phyloP scores from a whole-genome alignment of 257 asterid genomes.

The Solanum appendiculatum region DNA sequence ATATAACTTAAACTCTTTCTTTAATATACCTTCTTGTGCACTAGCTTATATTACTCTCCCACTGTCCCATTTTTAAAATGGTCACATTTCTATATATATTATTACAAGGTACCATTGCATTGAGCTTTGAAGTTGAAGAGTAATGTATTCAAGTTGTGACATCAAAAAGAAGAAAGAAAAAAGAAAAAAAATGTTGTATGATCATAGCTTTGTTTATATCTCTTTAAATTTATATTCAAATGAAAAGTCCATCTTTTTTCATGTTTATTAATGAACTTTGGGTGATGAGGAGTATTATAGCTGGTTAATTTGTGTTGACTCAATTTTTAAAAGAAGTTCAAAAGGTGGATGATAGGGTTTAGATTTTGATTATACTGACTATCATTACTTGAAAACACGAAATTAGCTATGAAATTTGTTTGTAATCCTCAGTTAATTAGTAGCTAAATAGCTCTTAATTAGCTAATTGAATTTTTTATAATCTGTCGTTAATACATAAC shows the following conservation, averaged over 20 bases:
- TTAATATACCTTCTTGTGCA: neutral
- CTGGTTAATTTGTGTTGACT: neutral
- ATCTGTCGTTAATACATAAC: fast-evolving
- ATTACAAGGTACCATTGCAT: neutral
- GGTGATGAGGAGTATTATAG: neutral
- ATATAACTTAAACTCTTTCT: neutral
- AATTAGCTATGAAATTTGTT: neutral
- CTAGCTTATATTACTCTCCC: neutral
- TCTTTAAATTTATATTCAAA: neutral
- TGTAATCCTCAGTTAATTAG: fast-evolving
- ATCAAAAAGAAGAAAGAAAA: neutral
- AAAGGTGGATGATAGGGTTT: neutral
- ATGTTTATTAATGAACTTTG: neutral
- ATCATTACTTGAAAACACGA: neutral
- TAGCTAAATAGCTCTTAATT: too few species aligned
- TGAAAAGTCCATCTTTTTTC: neutral
- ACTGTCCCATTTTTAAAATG: neutral
- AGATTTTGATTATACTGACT: neutral
- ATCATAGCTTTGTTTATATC: neutral
- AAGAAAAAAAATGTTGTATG: neutral
- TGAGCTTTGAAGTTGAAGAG: neutral
- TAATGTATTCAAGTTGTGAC: neutral
- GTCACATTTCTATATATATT: neutral
- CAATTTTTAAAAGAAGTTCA: neutral
- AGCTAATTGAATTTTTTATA: neutral